A percentile compares a stretch with the other conserved stretches of the same genome.
Evolutionary conservation across 371 early-diverging fungal species (phyloP).

Genomic region (Smittium culicis): DNA sequence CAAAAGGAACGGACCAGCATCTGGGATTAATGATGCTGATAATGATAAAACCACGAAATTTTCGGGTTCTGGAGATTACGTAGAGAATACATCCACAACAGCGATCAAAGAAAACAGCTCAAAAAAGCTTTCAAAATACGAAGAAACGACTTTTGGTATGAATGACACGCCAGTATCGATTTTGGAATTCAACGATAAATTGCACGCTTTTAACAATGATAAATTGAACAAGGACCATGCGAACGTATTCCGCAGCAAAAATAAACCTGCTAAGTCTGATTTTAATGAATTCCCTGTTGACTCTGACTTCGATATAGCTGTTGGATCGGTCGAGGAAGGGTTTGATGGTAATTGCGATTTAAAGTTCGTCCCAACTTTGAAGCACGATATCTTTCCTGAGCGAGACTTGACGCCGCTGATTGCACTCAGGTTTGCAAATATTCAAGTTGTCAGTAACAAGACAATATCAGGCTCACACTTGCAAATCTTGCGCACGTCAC

Average conservation of each 20-base stretch:
- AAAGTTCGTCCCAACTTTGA: not conserved
- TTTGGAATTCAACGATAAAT: too few species aligned
- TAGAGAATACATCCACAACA: too few species aligned
- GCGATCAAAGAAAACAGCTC: not conserved
- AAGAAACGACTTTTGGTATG: not conserved
- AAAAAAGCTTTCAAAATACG: not conserved
- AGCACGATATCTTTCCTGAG: not conserved
- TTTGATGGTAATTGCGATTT: conserved; percentile 2
- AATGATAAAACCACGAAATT: too few species aligned
- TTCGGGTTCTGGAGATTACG: not conserved
- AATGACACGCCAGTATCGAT: not conserved
- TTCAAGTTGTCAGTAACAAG: not conserved
- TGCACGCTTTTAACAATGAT: too few species aligned
- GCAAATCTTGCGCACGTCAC: not conserved
- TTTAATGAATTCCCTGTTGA: conserved; percentile 4
- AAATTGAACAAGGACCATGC: too few species aligned
- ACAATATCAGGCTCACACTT: not conserved
- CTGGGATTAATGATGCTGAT: not conserved
- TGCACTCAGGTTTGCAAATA: not conserved
- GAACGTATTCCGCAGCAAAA: too few species aligned
- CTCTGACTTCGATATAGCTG: not conserved
- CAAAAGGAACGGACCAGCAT: too few species aligned
- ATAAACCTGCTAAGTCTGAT: not conserved
- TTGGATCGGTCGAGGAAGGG: not conserved
- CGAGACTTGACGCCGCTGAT: not conserved